Percentiles rank a stretch among this genome's conserved stretches.
phyloP scores from a whole-genome alignment of 805 yeast species.

The Ascoidea asiatica region DNA sequence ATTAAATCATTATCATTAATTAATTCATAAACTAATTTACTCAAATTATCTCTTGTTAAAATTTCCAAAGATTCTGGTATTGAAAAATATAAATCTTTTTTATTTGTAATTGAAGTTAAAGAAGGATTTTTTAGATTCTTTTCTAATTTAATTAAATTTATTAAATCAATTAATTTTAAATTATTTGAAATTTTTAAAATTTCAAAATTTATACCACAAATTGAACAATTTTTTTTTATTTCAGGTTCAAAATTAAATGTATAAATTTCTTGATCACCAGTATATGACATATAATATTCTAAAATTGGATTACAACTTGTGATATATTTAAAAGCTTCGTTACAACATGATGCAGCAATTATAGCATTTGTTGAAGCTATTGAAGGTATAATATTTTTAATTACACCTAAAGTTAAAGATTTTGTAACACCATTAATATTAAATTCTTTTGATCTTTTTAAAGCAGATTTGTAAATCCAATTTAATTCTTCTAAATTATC shows the following conservation, averaged over 20 bases:
- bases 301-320: slow-evolving; percentile 55
- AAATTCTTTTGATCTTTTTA: slow-evolving; percentile 45
- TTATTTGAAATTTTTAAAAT: too few relatives aligned
- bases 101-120: neutral
- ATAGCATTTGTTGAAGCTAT: slow-evolving; percentile 91
- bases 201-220: slow-evolving; percentile 40
- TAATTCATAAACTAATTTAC: neutral
- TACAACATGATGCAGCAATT: slow-evolving; percentile 79
- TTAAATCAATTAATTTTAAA: neutral
- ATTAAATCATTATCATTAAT: neutral
- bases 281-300: slow-evolving; percentile 74
- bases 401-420: slow-evolving; percentile 68
- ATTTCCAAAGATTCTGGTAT: neutral
- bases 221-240: slow-evolving; percentile 51
- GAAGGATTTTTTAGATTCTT: neutral
- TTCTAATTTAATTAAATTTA: neutral
- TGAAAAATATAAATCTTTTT: neutral
- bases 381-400: slow-evolving; percentile 86
- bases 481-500: slow-evolving; percentile 57
- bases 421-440: slow-evolving; percentile 67
- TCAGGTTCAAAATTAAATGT: slow-evolving; percentile 59
- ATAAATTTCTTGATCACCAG: slow-evolving; percentile 71
- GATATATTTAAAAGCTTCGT: slow-evolving; percentile 70
- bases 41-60: neutral
- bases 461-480: slow-evolving; percentile 44